Base-by-base conservation (phyloP, 768 basidiomycete species). In the Cystofilobasidium ferigula region DNA sequence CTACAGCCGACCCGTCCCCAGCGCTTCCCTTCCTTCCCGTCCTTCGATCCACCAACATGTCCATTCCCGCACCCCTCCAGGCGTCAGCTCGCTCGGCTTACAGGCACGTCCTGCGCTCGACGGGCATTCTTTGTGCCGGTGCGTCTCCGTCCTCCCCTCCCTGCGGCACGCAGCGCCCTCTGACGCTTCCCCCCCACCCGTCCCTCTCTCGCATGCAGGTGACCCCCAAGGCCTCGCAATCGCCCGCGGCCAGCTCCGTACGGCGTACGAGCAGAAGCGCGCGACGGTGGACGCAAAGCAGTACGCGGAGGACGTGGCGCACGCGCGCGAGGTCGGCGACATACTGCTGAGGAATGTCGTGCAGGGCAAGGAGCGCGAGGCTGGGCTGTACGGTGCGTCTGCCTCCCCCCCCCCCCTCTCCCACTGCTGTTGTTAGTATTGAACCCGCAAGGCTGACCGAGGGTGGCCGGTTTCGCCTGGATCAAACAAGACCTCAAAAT, bases 401-500 rank as follows among this genome's bases (percentile, higher is more conserved):
- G 2, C 10, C 38, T 30, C 26, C 22, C 32, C 3, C 57, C 20
- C 42, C 57, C 38, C 20, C 9, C 24, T 16, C 40, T 26, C 36
- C 36, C 28, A 5, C 42, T 53, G n/a, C n/a, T 30, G 12, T n/a
- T 26, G 32, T 16, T 32, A 4, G 8, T 38, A 30, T 34, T 10
- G 40, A 42, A 10, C 40, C 10, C 20, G 10, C 10, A 42, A 20
- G 20, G 40, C 10, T 10, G 20, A 20, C 40, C 40, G 10, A 10
- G 10, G 10, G 40, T 20, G 10, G 40, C 10, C 20, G 40, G 10
- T 42, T 42, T 42, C 40, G 40, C n/a, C n/a, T n/a, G n/a, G n/a
- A n/a, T n/a, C n/a, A n/a, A n/a, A n/a, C n/a, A n/a, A 66, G 64
- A 66, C 38, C 47, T 66, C 36, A 60, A 51, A 14, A 66, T 66